A percentile compares a stretch with the other conserved stretches of the same genome.
phyloP scores from a whole-genome alignment of 1,139 yeast genomes.

The Kluyveromyces marxianus region DNA sequence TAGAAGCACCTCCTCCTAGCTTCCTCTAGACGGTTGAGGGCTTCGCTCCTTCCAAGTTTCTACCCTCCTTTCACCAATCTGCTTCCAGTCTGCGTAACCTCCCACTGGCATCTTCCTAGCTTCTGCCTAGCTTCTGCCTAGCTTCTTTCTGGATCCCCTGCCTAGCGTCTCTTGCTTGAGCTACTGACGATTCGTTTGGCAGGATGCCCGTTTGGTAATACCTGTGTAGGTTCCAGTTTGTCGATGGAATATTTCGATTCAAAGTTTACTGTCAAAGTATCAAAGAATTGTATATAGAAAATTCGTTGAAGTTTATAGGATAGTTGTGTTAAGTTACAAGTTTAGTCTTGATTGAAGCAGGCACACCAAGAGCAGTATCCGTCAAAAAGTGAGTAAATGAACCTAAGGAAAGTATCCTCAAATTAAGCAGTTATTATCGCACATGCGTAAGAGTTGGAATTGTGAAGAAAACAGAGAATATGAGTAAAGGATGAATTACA shows the following conservation, averaged over 20 bases:
- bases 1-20: too few species aligned
- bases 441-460: neutral
- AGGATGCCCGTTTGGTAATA: neutral
- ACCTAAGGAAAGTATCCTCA: neutral
- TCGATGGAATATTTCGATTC: neutral
- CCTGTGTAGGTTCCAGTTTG: neutral
- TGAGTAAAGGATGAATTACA: neutral
- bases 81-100: neutral
- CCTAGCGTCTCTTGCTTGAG: neutral
- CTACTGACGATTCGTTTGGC: too few species aligned
- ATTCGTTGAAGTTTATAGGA: neutral
- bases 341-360: neutral
- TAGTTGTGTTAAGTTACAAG: neutral
- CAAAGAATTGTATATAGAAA: slow-evolving; percentile 1
- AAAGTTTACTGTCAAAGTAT: neutral
- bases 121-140: neutral
- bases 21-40: too few species aligned
- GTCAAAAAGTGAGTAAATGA: slow-evolving; percentile 10
- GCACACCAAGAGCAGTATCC: slow-evolving; percentile 6
- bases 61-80: neutral
- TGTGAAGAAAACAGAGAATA: neutral
- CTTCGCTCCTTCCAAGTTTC: neutral
- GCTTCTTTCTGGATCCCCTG: neutral
- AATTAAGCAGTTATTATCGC: neutral
- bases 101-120: neutral